Percentiles rank a stretch among this genome's conserved stretches.
These are phyloP conservation scores for Aspergillus sp. DNA, from an alignment of 2,329 filamentous ascomycete species.

Conservation along the genomic window DNA sequence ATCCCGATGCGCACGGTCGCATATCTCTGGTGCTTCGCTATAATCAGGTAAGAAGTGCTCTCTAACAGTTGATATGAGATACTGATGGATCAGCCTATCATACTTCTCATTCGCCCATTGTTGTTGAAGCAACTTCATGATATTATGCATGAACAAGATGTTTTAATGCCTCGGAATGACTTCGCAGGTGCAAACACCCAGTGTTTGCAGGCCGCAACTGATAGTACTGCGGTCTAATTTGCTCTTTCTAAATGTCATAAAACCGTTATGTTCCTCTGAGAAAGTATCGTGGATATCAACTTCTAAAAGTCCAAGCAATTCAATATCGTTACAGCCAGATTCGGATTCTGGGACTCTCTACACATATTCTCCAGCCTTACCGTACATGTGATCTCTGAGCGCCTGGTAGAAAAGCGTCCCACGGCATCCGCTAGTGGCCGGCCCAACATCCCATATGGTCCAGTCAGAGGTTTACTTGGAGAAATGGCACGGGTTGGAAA, in stretches of 20 bases:
- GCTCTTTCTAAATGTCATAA: neutral
- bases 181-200: neutral
- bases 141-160: too few species aligned
- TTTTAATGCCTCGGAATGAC: too few species aligned
- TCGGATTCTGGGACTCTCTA: constrained; percentile 25
- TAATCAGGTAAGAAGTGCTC: constrained; percentile 8
- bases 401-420: neutral
- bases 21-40: constrained; percentile 11
- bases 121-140: constrained; percentile 9
- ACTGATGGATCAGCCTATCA: constrained; percentile 7
- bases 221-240: neutral
- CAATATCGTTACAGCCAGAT: constrained; percentile 14
- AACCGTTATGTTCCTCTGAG: neutral
- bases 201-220: neutral
- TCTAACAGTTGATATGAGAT: neutral
- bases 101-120: constrained; percentile 11
- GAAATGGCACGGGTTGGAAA: constrained; percentile 5
- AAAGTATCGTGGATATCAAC: neutral
- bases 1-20: constrained; percentile 10
- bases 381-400: constrained; percentile 16
- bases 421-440: neutral
- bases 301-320: too few species aligned
- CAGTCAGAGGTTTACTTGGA: neutral
- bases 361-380: constrained; percentile 25
- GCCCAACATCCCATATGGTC: neutral